Conservation (phyloP, 2,329 filamentous ascomycete species). For the Trichoderma sp. region DNA sequence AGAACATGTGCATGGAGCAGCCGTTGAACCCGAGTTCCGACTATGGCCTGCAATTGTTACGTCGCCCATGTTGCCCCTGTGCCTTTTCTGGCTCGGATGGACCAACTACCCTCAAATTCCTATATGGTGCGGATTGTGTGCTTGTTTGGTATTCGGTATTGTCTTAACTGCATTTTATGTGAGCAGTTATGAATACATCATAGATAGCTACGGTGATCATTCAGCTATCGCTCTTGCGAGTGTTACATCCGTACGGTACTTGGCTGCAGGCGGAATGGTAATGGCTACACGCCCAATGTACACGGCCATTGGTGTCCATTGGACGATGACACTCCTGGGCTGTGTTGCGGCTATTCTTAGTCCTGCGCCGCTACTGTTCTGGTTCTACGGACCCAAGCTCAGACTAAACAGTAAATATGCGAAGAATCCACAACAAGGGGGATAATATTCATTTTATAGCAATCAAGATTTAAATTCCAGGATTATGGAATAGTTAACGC, state of each 20-base stretch:
- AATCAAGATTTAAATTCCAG: background rate
- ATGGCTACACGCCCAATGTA: background rate
- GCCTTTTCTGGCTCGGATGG: conserved; percentile 62
- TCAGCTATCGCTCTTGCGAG: conserved; percentile 36
- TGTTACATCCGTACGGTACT: background rate
- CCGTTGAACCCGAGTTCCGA: conserved; percentile 53
- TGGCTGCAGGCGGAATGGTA: background rate
- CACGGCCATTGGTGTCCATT: background rate
- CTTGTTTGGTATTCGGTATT: conserved; percentile 54
- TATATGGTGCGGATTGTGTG: conserved; percentile 51
- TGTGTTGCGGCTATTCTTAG: background rate
- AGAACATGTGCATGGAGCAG: conserved; percentile 39
- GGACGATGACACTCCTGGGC: background rate
- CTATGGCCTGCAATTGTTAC: conserved; percentile 55
- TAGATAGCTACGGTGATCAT: conserved; percentile 57
- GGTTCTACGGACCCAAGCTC: background rate
- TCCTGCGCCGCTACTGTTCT: background rate
- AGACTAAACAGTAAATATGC: background rate
- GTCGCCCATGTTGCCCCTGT: conserved; percentile 50
- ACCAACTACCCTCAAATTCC: conserved; percentile 46
- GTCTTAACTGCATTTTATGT: conserved; percentile 53
- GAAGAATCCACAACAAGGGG: background rate
- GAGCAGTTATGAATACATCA: conserved; percentile 57
- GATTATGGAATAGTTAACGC: background rate
- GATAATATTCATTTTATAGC: no score